Evolutionary conservation across 768 basidiomycete genomes (phyloP), one percentile per base, ranked within the genome.

Genomic region (Tricholoma bakamatsutake): DNA sequence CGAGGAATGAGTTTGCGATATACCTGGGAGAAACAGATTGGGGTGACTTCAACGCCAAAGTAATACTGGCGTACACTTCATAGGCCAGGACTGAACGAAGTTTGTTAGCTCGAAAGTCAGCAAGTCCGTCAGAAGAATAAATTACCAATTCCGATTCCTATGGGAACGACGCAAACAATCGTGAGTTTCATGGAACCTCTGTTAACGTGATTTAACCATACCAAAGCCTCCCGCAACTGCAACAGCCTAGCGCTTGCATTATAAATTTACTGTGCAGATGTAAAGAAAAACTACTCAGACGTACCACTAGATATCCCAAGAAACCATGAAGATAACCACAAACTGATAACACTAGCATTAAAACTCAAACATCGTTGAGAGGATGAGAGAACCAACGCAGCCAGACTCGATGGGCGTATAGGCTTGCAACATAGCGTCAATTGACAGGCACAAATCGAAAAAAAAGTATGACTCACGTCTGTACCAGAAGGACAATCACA

Each of bases 361-460:
- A 52, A 45, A 28, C 24, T 9, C 18, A 3, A 27, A 48, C 4
- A 3, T 31, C 27, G 13, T 18, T 2, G 17, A 30, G 34, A 28
- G 34, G 49, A 7, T 55, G 45, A 45, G 48, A 24, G 17, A 8
- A 76, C 77, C 65, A 52, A 80, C 77, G 72, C 48, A 74, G 64
- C 77, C 77, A 79, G 7, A 79, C 73, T 3, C 79, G 73, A 55
- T 69, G 69, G 5, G 76, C 69, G 46, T 80, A 80, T 21, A 79
- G 59, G 57, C 78, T 78, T 35, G 13, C 17, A 21, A 48, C 45
- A 33, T 6, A 12, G 21, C 21, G n/a, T 51, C 31, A 48, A 55
- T n/a, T 28, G 15, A 24, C 6, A 17, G 28, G 27, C 37, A 31
- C 30, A 13, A 47, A n/a, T 33, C 42, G 17, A 21, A 12, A 8